phyloP scores from a whole-genome alignment of 257 asterid species.

The Solanum tarapatanum region DNA sequence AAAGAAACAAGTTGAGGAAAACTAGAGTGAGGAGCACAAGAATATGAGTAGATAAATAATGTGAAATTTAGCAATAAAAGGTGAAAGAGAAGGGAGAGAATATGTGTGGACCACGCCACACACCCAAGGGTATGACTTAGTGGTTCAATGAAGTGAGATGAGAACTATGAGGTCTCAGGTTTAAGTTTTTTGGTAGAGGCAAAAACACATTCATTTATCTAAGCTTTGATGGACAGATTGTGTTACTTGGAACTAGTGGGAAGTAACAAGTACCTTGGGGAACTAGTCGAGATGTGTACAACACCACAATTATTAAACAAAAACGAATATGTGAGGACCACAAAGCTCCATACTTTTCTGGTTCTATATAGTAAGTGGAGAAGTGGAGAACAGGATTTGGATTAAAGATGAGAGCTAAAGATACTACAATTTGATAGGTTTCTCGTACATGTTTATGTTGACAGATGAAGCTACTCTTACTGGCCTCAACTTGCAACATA shows the following conservation, averaged over 20 bases:
- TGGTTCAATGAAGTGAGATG: neutral
- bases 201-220: neutral
- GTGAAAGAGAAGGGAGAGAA: conserved; percentile 7
- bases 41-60: neutral
- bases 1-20: conserved; percentile 4
- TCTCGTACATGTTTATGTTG: conserved; percentile 3
- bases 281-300: neutral
- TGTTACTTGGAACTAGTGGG: neutral
- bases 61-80: conserved; percentile 17
- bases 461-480: conserved; percentile 1
- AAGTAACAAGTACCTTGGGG: neutral
- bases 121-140: neutral
- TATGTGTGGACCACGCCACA: neutral
- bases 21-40: neutral
- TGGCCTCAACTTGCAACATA: conserved; percentile 8
- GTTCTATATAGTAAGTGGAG: conserved; percentile 7
- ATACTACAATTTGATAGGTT: conserved; percentile 16
- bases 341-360: conserved; percentile 37
- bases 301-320: neutral
- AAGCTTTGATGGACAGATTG: neutral
- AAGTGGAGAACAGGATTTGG: conserved; percentile 22
- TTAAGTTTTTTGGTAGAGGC: neutral
- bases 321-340: conserved; percentile 54
- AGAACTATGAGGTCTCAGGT: neutral
- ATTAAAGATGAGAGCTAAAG: conserved; percentile 23